A percentile compares a stretch with the other conserved stretches of the same genome.
These are phyloP conservation scores for Plectosphaerella cucumerina DNA, from an alignment of 2,329 filamentous ascomycete genomes.

Conservation along the genomic window DNA sequence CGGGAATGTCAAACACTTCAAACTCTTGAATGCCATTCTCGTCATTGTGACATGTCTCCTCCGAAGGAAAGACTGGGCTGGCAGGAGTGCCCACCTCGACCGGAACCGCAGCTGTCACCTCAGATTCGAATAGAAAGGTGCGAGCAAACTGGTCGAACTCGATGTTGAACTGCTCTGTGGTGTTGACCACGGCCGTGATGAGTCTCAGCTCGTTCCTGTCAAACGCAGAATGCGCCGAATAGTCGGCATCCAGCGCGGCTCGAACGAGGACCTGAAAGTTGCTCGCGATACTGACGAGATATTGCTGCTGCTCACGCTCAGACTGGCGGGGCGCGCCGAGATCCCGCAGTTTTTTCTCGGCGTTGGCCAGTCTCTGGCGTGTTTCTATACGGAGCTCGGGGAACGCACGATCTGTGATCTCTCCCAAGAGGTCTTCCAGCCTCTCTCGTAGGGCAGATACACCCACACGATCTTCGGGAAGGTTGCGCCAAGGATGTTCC, in stretches of 20 bases:
- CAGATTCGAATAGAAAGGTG: background rate
- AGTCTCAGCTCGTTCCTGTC: background rate
- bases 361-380: slow-evolving; percentile 5
- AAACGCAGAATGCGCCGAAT: background rate
- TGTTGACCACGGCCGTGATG: slow-evolving; percentile 2
- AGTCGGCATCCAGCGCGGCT: slow-evolving; percentile 1
- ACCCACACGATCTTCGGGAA: slow-evolving; percentile 17
- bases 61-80: background rate
- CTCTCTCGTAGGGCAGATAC: slow-evolving; percentile 16
- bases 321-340: background rate
- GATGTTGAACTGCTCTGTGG: background rate
- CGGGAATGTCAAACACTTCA: background rate
- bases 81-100: background rate
- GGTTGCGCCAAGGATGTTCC: slow-evolving; percentile 11
- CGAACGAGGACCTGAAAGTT: slow-evolving; percentile 14
- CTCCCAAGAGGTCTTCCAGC: slow-evolving; percentile 18
- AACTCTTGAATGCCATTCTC: background rate
- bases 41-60: background rate
- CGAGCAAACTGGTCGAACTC: background rate
- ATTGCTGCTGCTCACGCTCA: slow-evolving; percentile 12
- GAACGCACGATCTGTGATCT: slow-evolving; percentile 21
- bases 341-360: background rate
- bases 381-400: slow-evolving; percentile 18
- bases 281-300: slow-evolving; percentile 12
- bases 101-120: background rate